Conservation (phyloP, 805 yeast genomes). For the Lipomyces yamadae region DNA sequence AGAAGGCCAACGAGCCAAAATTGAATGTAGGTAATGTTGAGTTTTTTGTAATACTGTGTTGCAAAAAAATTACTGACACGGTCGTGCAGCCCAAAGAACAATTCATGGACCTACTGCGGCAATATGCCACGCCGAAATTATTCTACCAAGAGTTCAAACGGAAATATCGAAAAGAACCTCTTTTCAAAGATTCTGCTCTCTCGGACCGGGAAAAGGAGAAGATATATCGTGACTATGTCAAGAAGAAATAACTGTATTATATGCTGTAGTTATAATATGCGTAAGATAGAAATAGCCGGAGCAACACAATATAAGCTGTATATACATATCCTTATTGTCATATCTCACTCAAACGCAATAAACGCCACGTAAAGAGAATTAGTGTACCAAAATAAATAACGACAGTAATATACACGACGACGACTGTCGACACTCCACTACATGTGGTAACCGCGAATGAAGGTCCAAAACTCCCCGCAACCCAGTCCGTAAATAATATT, state of each 20-base stretch:
- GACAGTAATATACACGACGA: background rate
- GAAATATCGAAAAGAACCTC: constrained; percentile 42
- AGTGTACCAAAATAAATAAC: background rate
- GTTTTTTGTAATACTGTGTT: background rate
- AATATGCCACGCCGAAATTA: constrained; percentile 40
- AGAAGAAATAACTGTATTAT: background rate
- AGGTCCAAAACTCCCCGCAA: background rate
- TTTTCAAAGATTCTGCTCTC: constrained; percentile 40
- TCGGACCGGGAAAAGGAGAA: constrained; percentile 49
- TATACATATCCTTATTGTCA: background rate
- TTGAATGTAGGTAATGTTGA: constrained; percentile 5
- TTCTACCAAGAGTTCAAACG: constrained; percentile 52
- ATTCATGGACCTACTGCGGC: constrained; percentile 44
- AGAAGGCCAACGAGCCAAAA: constrained; percentile 18
- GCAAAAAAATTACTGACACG: background rate
- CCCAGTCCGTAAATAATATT: background rate
- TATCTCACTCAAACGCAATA: background rate
- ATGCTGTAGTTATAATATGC: background rate
- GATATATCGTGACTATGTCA: constrained; percentile 47
- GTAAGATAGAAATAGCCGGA: too few species aligned
- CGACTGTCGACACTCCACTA: background rate
- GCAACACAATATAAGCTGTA: constrained; percentile 46
- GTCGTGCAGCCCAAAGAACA: constrained; percentile 34
- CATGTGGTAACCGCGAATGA: background rate
- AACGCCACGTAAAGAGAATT: background rate